Base-by-base conservation (phyloP, 1,284 basidiomycete species). In the Leccinum huronense region DNA sequence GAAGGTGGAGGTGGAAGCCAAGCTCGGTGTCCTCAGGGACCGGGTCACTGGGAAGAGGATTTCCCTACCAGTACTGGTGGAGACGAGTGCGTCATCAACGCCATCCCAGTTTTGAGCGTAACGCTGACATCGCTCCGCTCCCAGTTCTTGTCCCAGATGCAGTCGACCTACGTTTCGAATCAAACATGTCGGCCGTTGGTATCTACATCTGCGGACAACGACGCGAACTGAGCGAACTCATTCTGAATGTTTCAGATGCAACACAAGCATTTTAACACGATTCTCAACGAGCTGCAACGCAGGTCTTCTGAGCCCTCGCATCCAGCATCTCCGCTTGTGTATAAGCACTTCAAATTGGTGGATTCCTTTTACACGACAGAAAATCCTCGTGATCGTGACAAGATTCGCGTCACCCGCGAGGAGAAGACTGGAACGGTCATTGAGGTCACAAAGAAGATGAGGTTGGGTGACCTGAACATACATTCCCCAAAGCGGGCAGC, bases 401-500 rank as follows among this genome's bases (percentile, higher is more conserved):
- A 92, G 74, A 82, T 95, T 53, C 87, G 97, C 42, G 92, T 98
- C 3, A 97, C 94, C 36, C 83, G 87, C 54, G 89, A 97, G 73
- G 89, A 90, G 69, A 90, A 88, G 74, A 87, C 86, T 1, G 84
- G 86, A 3, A 77, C 79, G 8, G 84, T 95, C 40, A 69, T 86
- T 33, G 86, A 87, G 68, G 85, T 84, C 67, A 84, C 94, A 72
- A 83, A 83, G 67, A 99, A 99, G 78, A 80, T 89, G 36, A 84
- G 95, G 56, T 79, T 99, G 27, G 95, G 89, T 10, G 89, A 97
- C 76, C 78, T 99, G 72, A 94, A 98, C 75, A 83, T 99, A 40
- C 90, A 86, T 75, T 89, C 87, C 70, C 97, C 97, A 3, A 90
- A 91, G 72, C 80, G 89, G 53, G 75, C 80, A 1, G 94, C 93